These are phyloP conservation scores for Aspergillus ostianus DNA, from an alignment of 495 filamentous ascomycete genomes.

Conservation along the genomic window DNA sequence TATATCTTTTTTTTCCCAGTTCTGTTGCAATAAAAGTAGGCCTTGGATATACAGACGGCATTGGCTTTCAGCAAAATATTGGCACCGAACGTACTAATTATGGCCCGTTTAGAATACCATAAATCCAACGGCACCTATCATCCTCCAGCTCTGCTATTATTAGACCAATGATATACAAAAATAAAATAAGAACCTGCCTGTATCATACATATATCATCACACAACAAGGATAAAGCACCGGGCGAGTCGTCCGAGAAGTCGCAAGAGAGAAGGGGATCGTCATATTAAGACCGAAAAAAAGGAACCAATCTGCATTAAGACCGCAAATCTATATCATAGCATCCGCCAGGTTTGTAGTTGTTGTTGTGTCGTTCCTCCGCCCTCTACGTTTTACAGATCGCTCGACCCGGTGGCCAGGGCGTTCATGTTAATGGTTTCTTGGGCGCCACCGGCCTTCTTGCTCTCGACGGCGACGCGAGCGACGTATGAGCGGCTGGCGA, in stretches of 20 bases:
- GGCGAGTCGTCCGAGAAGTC: not conserved
- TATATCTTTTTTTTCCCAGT: slow-evolving; percentile 17
- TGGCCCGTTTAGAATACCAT: no score
- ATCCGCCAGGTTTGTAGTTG: not conserved
- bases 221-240: no score
- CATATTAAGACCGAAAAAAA: not conserved
- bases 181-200: not conserved
- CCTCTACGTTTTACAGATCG: slow-evolving; percentile 8
- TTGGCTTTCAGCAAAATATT: not conserved
- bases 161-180: not conserved
- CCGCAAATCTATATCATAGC: not conserved
- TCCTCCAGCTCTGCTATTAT: not conserved
- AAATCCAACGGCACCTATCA: no score
- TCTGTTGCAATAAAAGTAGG: slow-evolving; percentile 23
- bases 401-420: slow-evolving; percentile 26
- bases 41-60: not conserved
- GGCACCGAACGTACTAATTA: no score
- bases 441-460: slow-evolving; percentile 32
- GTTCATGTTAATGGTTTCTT: slow-evolving; percentile 27
- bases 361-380: not conserved
- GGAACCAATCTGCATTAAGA: not conserved
- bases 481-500: slow-evolving; percentile 74
- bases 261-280: not conserved
- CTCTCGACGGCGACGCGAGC: slow-evolving; percentile 64
- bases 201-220: not conserved